These are phyloP conservation scores for Kwoniella shivajii DNA, from an alignment of 1,284 basidiomycete species.

Conservation along the genomic window DNA sequence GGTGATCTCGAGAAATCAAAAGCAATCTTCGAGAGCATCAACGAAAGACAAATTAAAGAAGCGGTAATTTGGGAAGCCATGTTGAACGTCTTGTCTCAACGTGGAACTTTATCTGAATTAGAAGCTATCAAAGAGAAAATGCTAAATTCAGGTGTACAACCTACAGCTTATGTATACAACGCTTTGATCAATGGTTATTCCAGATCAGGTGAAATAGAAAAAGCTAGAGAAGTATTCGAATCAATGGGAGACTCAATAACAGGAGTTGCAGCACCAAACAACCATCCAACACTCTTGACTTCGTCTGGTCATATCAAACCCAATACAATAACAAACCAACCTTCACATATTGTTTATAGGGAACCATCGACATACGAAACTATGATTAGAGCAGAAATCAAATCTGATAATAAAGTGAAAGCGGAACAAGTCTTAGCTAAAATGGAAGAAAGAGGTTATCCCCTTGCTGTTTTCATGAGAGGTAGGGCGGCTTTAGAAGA, in stretches of 20 bases:
- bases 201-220: slow-evolving; percentile 67
- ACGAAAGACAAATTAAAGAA: slow-evolving; percentile 59
- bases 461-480: slow-evolving; percentile 47
- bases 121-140: slow-evolving; percentile 70
- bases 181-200: slow-evolving; percentile 88
- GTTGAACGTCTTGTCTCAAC: slow-evolving; percentile 81
- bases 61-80: slow-evolving; percentile 89
- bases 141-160: slow-evolving; percentile 66
- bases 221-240: slow-evolving; percentile 79
- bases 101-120: slow-evolving; percentile 77
- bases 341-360: slow-evolving; percentile 66
- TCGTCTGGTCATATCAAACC: slow-evolving; percentile 53
- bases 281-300: slow-evolving; percentile 68
- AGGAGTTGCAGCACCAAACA: slow-evolving; percentile 85
- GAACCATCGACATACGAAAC: slow-evolving; percentile 80
- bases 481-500: slow-evolving; percentile 40
- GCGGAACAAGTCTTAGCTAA: slow-evolving; percentile 74
- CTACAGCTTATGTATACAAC: slow-evolving; percentile 97
- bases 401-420: slow-evolving; percentile 69
- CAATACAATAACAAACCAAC: slow-evolving; percentile 55
- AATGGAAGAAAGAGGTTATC: slow-evolving; percentile 63
- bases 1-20: slow-evolving; percentile 79
- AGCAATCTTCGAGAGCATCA: slow-evolving; percentile 75
- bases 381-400: slow-evolving; percentile 92
- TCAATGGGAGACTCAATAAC: slow-evolving; percentile 72